These are phyloP conservation scores for Dothideomycetes sp. DNA, from an alignment of 2,329 filamentous ascomycete genomes.

Conservation along the genomic window DNA sequence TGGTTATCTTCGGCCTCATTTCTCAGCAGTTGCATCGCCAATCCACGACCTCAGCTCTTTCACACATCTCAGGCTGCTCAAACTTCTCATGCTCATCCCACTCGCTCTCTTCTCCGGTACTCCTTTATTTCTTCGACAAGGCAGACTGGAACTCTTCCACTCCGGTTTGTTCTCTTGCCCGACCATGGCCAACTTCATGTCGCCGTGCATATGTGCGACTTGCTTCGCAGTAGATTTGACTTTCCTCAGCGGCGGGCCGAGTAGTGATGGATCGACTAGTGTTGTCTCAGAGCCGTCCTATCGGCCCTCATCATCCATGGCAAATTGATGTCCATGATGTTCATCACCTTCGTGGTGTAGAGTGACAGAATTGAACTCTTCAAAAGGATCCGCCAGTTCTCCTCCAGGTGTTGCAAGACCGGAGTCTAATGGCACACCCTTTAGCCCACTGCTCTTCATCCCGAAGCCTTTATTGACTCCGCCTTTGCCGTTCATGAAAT, in stretches of 20 bases:
- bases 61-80: background rate
- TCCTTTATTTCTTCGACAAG: background rate
- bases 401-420: constrained; percentile 74
- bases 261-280: too few species aligned
- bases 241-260: too few species aligned
- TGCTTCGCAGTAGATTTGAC: background rate
- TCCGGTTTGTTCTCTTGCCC: background rate
- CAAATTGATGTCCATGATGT: constrained; percentile 3
- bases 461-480: constrained; percentile 25
- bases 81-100: background rate
- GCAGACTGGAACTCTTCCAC: background rate
- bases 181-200: background rate
- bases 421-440: constrained; percentile 78
- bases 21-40: background rate
- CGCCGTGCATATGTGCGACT: background rate
- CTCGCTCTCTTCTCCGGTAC: background rate
- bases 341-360: constrained; percentile 89
- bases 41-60: background rate
- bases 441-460: constrained; percentile 33
- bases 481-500: background rate
- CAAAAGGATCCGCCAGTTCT: constrained; percentile 80
- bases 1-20: too few species aligned
- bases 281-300: background rate
- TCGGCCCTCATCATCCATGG: background rate
- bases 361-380: constrained; percentile 98